Conservation (phyloP, 768 basidiomycete species). For the Leccinum uliginosum region DNA sequence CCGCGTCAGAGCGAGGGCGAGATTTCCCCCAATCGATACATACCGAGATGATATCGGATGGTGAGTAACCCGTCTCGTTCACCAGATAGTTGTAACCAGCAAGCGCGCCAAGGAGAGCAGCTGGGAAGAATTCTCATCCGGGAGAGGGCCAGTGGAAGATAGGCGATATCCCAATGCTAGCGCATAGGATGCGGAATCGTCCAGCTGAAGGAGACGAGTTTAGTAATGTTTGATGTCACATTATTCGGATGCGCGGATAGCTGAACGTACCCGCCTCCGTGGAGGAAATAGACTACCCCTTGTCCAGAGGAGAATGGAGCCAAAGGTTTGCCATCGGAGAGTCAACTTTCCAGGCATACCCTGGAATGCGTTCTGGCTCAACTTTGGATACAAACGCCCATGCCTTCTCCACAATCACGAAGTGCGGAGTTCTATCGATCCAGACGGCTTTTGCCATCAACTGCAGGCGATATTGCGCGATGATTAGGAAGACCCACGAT, state of each 20-base stretch:
- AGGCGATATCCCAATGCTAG: conserved; percentile 73
- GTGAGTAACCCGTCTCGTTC: conserved; percentile 48
- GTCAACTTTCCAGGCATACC: conserved; percentile 40
- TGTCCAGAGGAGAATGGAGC: conserved; percentile 42
- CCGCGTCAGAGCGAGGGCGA: conserved; percentile 58
- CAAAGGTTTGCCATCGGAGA: conserved; percentile 32
- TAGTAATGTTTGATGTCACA: conserved; percentile 41
- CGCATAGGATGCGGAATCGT: conserved; percentile 41
- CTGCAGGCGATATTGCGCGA: conserved; percentile 6
- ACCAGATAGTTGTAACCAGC: conserved; percentile 73
- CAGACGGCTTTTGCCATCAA: conserved; percentile 24
- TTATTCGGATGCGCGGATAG: conserved; percentile 57
- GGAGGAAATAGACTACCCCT: conserved; percentile 57
- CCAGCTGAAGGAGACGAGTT: too few species aligned
- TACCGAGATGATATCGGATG: conserved; percentile 56
- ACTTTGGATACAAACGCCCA: conserved; percentile 34
- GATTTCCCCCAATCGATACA: too few species aligned
- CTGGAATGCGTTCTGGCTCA: conserved; percentile 43
- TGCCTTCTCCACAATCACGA: conserved; percentile 28
- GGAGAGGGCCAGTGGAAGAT: conserved; percentile 41
- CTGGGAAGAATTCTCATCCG: conserved; percentile 55
- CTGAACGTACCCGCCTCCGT: conserved; percentile 56
- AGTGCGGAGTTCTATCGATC: conserved; percentile 30
- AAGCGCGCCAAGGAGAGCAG: conserved; percentile 69
- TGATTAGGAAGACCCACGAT: conserved; percentile 8